These are phyloP conservation scores for Tremellales sp. DNA, from an alignment of 1,284 basidiomycete species.

Conservation along the genomic window DNA sequence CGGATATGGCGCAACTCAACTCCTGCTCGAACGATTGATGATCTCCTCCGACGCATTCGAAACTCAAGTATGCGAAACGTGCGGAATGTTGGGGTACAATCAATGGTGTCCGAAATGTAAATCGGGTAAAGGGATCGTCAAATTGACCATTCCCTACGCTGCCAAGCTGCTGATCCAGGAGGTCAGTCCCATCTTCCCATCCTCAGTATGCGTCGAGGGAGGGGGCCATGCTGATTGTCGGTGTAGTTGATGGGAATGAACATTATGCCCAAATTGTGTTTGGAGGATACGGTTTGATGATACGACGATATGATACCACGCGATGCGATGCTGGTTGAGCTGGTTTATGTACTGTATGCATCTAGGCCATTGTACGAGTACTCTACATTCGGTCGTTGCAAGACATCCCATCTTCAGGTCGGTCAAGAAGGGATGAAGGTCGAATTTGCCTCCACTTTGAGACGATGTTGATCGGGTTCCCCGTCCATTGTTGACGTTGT, in stretches of 20 bases:
- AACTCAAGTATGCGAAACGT: constrained; percentile 91
- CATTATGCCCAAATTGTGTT: constrained; percentile 75
- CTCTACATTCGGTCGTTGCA: too few species aligned
- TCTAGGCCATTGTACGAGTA: too few species aligned
- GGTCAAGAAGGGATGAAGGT: too few species aligned
- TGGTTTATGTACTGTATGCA: too few species aligned
- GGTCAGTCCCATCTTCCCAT: constrained; percentile 53
- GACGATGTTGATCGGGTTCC: too few species aligned
- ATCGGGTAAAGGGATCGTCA: constrained; percentile 90
- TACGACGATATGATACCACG: too few species aligned
- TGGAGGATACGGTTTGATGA: constrained; percentile 55
- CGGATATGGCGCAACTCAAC: constrained; percentile 92
- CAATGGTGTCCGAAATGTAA: constrained; percentile 92
- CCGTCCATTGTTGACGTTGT: too few species aligned
- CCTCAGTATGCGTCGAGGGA: not conserved
- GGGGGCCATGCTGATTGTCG: not conserved
- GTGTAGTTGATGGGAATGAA: constrained; percentile 91
- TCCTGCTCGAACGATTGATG: constrained; percentile 94
- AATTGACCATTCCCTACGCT: constrained; percentile 96
- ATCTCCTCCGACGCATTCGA: constrained; percentile 97
- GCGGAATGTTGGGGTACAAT: constrained; percentile 94
- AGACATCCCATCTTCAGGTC: too few species aligned
- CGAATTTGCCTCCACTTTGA: too few species aligned
- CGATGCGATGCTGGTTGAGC: too few species aligned
- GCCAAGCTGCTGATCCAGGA: constrained; percentile 97